phyloP scores from a whole-genome alignment of 2,329 filamentous ascomycete genomes.

The Colletotrichum melonis region DNA sequence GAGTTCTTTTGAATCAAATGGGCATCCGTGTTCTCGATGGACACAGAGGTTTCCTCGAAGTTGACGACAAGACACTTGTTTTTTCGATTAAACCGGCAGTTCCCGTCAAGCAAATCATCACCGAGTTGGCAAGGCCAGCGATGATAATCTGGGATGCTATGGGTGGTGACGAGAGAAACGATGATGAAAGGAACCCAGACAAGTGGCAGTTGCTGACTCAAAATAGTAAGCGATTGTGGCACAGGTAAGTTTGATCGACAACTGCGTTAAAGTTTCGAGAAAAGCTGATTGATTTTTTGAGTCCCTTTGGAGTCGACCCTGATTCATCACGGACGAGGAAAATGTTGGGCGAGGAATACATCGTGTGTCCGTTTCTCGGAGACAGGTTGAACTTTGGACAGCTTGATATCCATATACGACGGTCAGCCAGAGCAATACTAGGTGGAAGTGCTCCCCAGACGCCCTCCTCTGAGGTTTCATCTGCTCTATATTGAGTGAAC shows the following conservation, averaged over 20 bases:
- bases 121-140: conserved; percentile 37
- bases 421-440: neutral
- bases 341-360: neutral
- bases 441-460: neutral
- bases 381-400: neutral
- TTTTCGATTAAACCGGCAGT: conserved; percentile 31
- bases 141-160: conserved; percentile 36
- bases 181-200: neutral
- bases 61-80: conserved; percentile 37
- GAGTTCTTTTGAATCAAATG: neutral
- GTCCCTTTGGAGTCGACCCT: neutral
- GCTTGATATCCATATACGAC: neutral
- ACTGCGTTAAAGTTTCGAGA: neutral
- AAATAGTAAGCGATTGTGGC: neutral
- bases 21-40: conserved; percentile 31
- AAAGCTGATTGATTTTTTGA: neutral
- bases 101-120: conserved; percentile 39
- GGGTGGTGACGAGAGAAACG: neutral
- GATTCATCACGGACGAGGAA: neutral
- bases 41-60: conserved; percentile 35
- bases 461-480: neutral
- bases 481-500: neutral
- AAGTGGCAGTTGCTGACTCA: neutral
- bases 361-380: neutral
- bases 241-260: neutral